phyloP scores from a whole-genome alignment of 495 filamentous ascomycete genomes.

The Cercophora sp. region DNA sequence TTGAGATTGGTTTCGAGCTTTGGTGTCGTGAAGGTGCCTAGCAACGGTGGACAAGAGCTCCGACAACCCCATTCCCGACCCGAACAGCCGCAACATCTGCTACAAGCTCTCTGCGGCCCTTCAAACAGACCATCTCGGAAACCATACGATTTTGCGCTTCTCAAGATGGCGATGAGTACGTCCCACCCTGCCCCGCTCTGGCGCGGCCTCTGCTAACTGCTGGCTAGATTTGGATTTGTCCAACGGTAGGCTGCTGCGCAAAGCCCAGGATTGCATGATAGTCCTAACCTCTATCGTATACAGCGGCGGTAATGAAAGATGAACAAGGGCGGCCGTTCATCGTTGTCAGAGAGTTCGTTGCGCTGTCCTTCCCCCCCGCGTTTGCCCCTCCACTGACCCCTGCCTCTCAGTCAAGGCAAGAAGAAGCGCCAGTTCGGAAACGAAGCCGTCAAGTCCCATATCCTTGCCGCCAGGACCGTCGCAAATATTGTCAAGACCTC shows the following conservation, averaged over 20 bases:
- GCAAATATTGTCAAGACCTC: conserved; percentile 97
- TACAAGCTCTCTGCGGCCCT: conserved; percentile 1
- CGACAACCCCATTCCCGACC: conserved; percentile 3
- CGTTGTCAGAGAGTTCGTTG: conserved; percentile 91
- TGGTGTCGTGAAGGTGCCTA: conserved; percentile 23
- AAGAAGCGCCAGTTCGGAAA: conserved; percentile 96
- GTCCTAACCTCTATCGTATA: conserved; percentile 12
- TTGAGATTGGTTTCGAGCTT: conserved; percentile 25
- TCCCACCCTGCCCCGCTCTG: conserved; percentile 11
- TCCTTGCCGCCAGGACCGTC: conserved; percentile 91
- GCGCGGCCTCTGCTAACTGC: conserved; percentile 25
- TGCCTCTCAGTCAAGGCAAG: conserved; percentile 69
- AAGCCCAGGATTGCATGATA: not conserved
- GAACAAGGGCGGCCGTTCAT: conserved; percentile 97
- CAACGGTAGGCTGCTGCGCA: conserved; percentile 38
- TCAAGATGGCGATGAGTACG: conserved; percentile 49
- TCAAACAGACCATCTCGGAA: not conserved
- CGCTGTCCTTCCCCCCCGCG: conserved; percentile 7
- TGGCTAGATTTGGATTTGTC: conserved; percentile 45
- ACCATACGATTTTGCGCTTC: conserved; percentile 5
- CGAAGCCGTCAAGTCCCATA: conserved; percentile 96
- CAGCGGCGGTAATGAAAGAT: conserved; percentile 64
- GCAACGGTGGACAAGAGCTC: conserved; percentile 21
- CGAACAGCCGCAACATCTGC: conserved; percentile 7
- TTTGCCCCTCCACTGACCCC: conserved; percentile 14